These are phyloP conservation scores for Xylariaceae sp. DNA, from an alignment of 2,329 filamentous ascomycete genomes.

Conservation along the genomic window DNA sequence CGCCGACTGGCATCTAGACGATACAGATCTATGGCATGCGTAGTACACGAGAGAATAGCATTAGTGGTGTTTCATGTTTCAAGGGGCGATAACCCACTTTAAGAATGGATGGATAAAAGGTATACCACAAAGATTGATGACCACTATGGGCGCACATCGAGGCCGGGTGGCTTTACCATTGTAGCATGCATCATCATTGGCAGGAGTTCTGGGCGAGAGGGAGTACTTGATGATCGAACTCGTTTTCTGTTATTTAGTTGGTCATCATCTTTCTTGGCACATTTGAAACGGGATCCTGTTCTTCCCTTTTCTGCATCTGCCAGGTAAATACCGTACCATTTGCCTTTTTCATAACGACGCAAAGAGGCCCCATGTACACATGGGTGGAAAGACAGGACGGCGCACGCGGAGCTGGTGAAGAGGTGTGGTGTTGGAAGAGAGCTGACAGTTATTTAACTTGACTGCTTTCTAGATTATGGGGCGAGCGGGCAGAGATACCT, in stretches of 20 bases:
- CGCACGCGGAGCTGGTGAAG: not conserved
- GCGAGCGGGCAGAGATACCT: slow-evolving; percentile 2
- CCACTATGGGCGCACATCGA: slow-evolving; percentile 38
- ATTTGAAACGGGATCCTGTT: not conserved
- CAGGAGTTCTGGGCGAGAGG: slow-evolving; percentile 39
- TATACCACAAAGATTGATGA: slow-evolving; percentile 34
- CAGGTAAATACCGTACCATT: not conserved
- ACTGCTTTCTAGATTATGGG: slow-evolving; percentile 22
- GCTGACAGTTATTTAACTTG: slow-evolving; percentile 11
- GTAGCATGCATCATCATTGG: slow-evolving; percentile 39
- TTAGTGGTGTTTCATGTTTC: slow-evolving; percentile 41
- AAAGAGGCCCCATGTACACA: slow-evolving; percentile 2
- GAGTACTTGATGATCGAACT: slow-evolving; percentile 27
- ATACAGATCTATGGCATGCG: slow-evolving; percentile 32
- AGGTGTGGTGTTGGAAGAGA: slow-evolving; percentile 3
- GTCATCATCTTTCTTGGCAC: slow-evolving; percentile 23
- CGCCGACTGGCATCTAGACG: slow-evolving; percentile 56
- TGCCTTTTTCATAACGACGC: not conserved
- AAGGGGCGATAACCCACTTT: slow-evolving; percentile 26
- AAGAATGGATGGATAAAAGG: slow-evolving; percentile 39
- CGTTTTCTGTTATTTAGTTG: slow-evolving; percentile 28
- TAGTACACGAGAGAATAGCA: slow-evolving; percentile 40
- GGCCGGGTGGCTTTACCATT: slow-evolving; percentile 32
- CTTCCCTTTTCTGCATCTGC: not conserved
- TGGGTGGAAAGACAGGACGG: not conserved